Evolutionary conservation across 2,329 filamentous ascomycete species (phyloP), one percentile per base, ranked within the genome.

Genomic region (Colletotrichum limetticola): DNA sequence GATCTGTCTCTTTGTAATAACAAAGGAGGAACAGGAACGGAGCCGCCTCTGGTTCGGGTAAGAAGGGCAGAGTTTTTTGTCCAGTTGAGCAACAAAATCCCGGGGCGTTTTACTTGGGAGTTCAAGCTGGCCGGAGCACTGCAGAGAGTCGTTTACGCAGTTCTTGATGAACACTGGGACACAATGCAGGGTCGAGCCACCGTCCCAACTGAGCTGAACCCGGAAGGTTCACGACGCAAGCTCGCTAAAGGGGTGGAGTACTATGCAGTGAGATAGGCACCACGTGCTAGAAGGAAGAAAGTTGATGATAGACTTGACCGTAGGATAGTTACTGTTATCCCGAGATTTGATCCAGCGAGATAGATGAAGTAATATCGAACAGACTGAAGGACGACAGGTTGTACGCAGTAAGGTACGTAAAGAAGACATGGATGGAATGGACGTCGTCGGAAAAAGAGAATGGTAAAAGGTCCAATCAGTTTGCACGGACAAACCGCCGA

Each of bases 141-240:
- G 24, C 57, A 57, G 59, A 57, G 59, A 64, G n/a, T 52, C 7
- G 37, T 63, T 35, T 46, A 58, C 30, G 63, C 63, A 67, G 46
- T 46, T 22, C 26, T 12, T 26, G 12, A n/a, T 26, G 35, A 37
- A 65, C 26, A 56, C 42, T 49, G 28, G 37, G 28, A 37, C 37
- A 55, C 11, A 58, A 58, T 69, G 65, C 64, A 69, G 52, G 65
- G 58, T 68, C 52, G 55, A 55, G 58, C 59, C n/a, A 24, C 42
- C 24, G 35, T 37, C 64, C 68, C 46, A 52, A 68, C 49, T 24
- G 52, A 68, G 65, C 28, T 63, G 53, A 68, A 72, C 65, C 53
- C n/a, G 42, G 69, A 58, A 69, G 53, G 66, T 69, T 64, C 46
- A 64, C 70, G 42, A 55, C 59, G 53, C 46, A 61, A 42, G 26